phyloP scores from a whole-genome alignment of 2,329 filamentous ascomycete species.

The Penicillium capsulatum region DNA sequence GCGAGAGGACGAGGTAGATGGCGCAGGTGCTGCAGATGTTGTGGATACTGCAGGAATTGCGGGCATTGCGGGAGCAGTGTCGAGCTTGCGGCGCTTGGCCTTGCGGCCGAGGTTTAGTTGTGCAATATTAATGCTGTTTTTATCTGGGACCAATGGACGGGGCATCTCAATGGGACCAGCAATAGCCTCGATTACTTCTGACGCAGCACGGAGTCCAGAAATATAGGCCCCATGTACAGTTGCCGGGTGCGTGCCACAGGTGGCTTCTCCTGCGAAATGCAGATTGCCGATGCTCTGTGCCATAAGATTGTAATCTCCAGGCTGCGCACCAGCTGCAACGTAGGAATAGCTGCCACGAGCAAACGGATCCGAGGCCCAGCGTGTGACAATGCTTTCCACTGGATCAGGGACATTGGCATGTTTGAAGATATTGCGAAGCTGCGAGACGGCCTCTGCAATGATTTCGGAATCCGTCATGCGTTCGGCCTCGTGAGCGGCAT shows the following conservation, averaged over 20 bases:
- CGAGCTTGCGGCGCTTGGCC: neutral
- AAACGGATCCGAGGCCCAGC: constrained; percentile 88
- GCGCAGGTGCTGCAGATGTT: no score
- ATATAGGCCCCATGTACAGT: constrained; percentile 96
- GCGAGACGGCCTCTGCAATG: constrained; percentile 71
- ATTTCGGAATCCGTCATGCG: constrained; percentile 68
- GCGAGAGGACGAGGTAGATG: constrained; percentile 11
- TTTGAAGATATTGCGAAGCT: constrained; percentile 72
- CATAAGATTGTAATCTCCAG: constrained; percentile 91
- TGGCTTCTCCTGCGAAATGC: constrained; percentile 94
- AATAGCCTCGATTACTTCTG: constrained; percentile 75
- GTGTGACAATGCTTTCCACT: constrained; percentile 79
- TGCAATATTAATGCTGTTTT: constrained; percentile 47
- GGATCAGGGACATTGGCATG: constrained; percentile 65
- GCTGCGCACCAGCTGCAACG: constrained; percentile 73
- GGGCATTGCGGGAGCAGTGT: constrained; percentile 5
- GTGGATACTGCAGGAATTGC: no score
- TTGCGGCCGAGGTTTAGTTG: neutral
- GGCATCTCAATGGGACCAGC: constrained; percentile 77
- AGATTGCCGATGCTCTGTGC: constrained; percentile 78
- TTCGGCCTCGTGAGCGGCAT: constrained; percentile 87
- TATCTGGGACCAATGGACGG: constrained; percentile 63
- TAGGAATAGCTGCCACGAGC: constrained; percentile 95
- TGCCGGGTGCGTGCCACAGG: constrained; percentile 89
- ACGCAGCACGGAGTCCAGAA: constrained; percentile 83